These are phyloP conservation scores for Diospyros kaki DNA, from an alignment of 148 eudicot genomes.

Conservation along the genomic window DNA sequence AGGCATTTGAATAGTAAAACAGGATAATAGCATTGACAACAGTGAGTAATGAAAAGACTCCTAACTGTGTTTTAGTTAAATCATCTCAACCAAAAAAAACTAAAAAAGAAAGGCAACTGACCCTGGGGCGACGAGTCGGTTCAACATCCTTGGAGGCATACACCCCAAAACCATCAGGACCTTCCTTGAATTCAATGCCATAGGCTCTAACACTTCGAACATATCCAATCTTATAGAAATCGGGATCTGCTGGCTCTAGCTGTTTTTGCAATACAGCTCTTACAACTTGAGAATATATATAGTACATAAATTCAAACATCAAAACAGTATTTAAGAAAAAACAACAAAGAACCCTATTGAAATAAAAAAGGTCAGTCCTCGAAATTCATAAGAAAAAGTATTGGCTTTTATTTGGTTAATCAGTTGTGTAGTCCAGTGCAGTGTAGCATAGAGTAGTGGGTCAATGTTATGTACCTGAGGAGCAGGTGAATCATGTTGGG, in stretches of 20 bases:
- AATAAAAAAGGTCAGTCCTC: neutral
- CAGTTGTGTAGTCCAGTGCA: neutral
- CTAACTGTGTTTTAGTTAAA: neutral
- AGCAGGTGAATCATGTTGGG: conserved; percentile 30
- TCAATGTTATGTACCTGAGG: conserved; percentile 32
- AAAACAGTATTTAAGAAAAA: neutral
- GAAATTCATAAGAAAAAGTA: neutral
- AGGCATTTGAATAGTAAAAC: neutral
- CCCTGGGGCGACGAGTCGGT: conserved; percentile 91
- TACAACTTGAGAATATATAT: neutral
- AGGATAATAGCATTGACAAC: neutral
- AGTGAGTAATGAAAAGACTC: neutral
- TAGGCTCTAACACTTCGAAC: conserved; percentile 87
- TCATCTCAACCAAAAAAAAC: neutral
- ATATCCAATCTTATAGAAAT: conserved; percentile 87
- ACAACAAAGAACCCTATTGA: neutral
- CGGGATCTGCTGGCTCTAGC: conserved; percentile 87
- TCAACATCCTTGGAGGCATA: conserved; percentile 90
- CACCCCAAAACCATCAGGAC: conserved; percentile 93
- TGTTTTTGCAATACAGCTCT: conserved; percentile 20
- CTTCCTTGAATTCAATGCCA: conserved; percentile 94
- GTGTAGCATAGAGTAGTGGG: neutral
- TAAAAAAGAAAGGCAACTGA: conserved; percentile 15
- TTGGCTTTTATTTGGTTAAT: too few species aligned
- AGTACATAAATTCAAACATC: neutral